phyloP scores from a whole-genome alignment of 495 filamentous ascomycete species.

The Massariosphaeria phaeospora region DNA sequence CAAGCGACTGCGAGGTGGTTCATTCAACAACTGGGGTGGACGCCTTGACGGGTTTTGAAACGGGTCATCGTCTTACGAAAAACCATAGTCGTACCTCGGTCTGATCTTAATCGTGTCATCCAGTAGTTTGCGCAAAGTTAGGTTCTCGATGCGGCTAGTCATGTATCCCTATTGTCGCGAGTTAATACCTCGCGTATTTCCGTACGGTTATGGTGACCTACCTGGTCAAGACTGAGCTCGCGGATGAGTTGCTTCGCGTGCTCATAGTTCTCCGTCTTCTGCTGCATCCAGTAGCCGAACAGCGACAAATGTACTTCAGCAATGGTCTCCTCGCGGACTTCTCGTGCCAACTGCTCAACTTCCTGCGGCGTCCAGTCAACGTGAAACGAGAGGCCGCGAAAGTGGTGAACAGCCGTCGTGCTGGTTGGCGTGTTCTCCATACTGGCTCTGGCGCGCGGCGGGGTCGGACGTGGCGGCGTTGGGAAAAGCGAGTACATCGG shows the following conservation, averaged over 20 bases:
- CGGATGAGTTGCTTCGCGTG: slow-evolving; percentile 14
- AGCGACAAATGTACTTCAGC: slow-evolving; percentile 14
- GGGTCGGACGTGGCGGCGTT: too few species aligned
- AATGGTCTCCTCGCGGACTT: slow-evolving; percentile 15
- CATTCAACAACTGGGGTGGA: too few species aligned
- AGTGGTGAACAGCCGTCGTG: background rate
- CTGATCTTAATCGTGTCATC: background rate
- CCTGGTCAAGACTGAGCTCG: slow-evolving; percentile 17
- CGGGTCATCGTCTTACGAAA: background rate
- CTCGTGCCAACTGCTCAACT: background rate
- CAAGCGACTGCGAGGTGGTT: too few species aligned
- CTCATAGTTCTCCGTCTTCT: slow-evolving; percentile 7
- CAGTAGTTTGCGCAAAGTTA: slow-evolving; percentile 1
- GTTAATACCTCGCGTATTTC: too few species aligned
- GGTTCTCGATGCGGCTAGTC: slow-evolving; percentile 8
- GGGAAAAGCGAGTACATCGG: too few species aligned
- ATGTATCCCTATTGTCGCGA: slow-evolving; percentile 9
- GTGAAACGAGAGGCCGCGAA: background rate
- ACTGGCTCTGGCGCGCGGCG: too few species aligned
- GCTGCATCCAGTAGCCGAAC: slow-evolving; percentile 14
- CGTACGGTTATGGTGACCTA: too few species aligned
- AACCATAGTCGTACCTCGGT: slow-evolving; percentile 11
- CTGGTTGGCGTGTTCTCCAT: slow-evolving; percentile 4
- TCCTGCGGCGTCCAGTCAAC: slow-evolving; percentile 2
- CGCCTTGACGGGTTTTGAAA: too few species aligned